Conservation (phyloP, 768 basidiomycete species). For the Suillus spraguei region DNA sequence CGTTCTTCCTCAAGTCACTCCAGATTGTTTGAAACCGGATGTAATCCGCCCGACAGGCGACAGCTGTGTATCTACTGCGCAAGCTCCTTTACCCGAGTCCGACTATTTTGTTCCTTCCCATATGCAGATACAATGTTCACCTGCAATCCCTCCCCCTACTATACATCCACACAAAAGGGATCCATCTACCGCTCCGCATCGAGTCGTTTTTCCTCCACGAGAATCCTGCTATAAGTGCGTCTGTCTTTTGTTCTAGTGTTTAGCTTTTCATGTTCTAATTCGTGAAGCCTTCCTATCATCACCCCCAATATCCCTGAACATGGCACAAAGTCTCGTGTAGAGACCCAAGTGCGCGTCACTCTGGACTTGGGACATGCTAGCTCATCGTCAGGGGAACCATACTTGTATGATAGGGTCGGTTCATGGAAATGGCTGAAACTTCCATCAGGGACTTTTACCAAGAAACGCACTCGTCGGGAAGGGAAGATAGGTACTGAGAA, state of each 20-base stretch:
- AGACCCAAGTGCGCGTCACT: slow-evolving; percentile 88
- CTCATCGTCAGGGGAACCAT: slow-evolving; percentile 56
- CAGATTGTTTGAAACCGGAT: slow-evolving; percentile 39
- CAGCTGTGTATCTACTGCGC: slow-evolving; percentile 34
- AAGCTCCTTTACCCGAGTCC: slow-evolving; percentile 29
- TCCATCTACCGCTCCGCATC: slow-evolving; percentile 49
- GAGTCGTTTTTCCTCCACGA: slow-evolving; percentile 70
- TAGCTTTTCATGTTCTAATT: slow-evolving; percentile 20
- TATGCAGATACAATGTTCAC: slow-evolving; percentile 50
- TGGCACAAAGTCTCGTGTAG: slow-evolving; percentile 92
- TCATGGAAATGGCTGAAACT: slow-evolving; percentile 88
- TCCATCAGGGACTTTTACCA: slow-evolving; percentile 81
- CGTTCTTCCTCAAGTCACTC: slow-evolving; percentile 14
- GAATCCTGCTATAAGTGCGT: slow-evolving; percentile 78
- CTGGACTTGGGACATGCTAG: slow-evolving; percentile 76
- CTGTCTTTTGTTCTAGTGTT: slow-evolving; percentile 12
- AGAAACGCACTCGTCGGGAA: slow-evolving; percentile 82
- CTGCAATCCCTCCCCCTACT: slow-evolving; percentile 69
- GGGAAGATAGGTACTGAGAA: slow-evolving; percentile 68
- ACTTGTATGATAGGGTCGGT: slow-evolving; percentile 79
- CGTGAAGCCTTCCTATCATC: slow-evolving; percentile 71
- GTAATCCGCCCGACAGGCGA: slow-evolving; percentile 30
- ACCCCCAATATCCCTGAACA: slow-evolving; percentile 81
- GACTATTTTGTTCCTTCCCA: slow-evolving; percentile 37
- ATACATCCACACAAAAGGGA: slow-evolving; percentile 59